These are phyloP conservation scores for Eruca vesicaria DNA, from an alignment of 441 rosid genomes.

Conservation along the genomic window DNA sequence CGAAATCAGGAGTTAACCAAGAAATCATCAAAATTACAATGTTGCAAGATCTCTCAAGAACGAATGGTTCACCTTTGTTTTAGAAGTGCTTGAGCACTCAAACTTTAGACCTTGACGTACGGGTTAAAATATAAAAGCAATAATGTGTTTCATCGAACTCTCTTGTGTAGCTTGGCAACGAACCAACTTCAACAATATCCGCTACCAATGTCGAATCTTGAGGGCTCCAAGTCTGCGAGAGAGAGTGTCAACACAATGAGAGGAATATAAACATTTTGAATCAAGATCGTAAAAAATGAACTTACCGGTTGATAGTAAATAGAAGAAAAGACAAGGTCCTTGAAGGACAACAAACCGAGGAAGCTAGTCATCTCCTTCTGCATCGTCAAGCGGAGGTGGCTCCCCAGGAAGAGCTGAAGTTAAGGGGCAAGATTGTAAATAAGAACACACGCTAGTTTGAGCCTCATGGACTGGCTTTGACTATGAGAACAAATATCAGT, in stretches of 20 bases:
- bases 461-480: too few relatives aligned
- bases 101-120: slow-evolving; percentile 67
- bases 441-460: too few relatives aligned
- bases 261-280: background rate
- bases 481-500: too few relatives aligned
- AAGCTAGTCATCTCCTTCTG: slow-evolving; percentile 93
- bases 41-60: background rate
- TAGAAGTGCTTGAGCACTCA: slow-evolving; percentile 79
- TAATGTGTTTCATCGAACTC: slow-evolving; percentile 65
- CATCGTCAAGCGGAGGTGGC: slow-evolving; percentile 87
- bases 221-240: slow-evolving; percentile 83
- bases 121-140: slow-evolving; percentile 68
- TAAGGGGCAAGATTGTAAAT: too few relatives aligned
- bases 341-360: slow-evolving; percentile 95
- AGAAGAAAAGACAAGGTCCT: slow-evolving; percentile 84
- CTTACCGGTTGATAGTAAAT: slow-evolving; percentile 70
- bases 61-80: slow-evolving; percentile 52
- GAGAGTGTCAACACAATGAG: slow-evolving; percentile 7
- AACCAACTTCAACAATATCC: slow-evolving; percentile 77
- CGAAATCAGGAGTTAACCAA: slow-evolving; percentile 14
- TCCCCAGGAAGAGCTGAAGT: slow-evolving; percentile 80
- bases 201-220: slow-evolving; percentile 84
- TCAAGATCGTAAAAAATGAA: background rate
- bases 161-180: slow-evolving; percentile 63
- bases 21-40: background rate